phyloP scores from a whole-genome alignment of 305 asterid species.

The Coffea humblotiana region DNA sequence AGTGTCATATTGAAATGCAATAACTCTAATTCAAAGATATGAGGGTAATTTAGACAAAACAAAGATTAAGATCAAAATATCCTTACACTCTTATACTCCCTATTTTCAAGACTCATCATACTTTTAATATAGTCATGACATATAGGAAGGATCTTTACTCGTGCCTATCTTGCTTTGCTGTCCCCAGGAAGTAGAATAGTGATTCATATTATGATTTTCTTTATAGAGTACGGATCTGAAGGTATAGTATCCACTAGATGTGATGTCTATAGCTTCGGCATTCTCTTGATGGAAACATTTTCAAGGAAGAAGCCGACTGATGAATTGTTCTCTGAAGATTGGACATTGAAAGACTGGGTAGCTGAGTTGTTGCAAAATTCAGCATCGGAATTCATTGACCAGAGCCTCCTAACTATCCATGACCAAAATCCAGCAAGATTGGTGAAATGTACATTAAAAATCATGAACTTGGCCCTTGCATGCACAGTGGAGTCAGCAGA shows the following conservation, averaged over 20 bases:
- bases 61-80: no score
- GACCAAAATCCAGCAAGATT: not conserved
- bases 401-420: not conserved
- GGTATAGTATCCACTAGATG: slow-evolving; percentile 1
- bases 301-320: slow-evolving; percentile 29
- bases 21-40: no score
- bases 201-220: no score
- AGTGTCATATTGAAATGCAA: no score
- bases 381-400: not conserved
- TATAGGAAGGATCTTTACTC: no score
- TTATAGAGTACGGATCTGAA: slow-evolving; percentile 1
- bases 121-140: no score
- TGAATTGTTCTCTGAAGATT: slow-evolving; percentile 3
- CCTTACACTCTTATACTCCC: no score
- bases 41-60: no score
- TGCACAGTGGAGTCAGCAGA: not conserved
- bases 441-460: not conserved
- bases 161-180: no score
- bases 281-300: slow-evolving; percentile 34
- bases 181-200: no score
- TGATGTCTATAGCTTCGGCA: slow-evolving; percentile 14
- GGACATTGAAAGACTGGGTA: not conserved
- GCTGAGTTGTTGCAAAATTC: not conserved
- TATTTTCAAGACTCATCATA: no score
- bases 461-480: slow-evolving; percentile 16